phyloP scores from a whole-genome alignment of 2,329 filamentous ascomycete genomes.

The Aspergillus niger region DNA sequence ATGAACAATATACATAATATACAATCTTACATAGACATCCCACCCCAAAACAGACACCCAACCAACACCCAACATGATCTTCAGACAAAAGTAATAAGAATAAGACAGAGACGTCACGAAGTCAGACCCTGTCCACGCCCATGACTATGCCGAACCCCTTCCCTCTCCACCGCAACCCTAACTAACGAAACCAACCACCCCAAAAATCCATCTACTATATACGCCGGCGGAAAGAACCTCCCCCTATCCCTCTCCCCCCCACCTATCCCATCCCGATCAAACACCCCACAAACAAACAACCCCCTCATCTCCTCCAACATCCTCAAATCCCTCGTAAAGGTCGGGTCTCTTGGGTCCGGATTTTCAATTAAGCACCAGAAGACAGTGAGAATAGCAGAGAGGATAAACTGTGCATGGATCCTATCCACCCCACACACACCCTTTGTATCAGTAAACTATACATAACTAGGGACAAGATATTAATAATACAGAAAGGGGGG shows the following conservation, averaged over 20 bases:
- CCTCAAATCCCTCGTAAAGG: neutral
- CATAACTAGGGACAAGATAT: neutral
- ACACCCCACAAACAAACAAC: neutral
- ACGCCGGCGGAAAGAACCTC: neutral
- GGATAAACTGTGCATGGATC: slow-evolving; percentile 10
- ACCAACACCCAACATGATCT: too few relatives aligned
- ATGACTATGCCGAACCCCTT: neutral
- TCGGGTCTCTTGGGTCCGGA: neutral
- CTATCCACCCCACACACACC: neutral
- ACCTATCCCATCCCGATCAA: too few relatives aligned
- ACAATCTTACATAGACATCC: too few relatives aligned
- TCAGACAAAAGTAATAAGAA: too few relatives aligned
- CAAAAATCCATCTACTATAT: neutral
- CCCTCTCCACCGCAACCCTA: neutral
- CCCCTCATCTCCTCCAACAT: slow-evolving; percentile 5
- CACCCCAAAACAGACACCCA: too few relatives aligned
- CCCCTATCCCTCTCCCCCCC: too few relatives aligned
- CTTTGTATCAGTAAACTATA: neutral
- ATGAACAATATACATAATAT: too few relatives aligned
- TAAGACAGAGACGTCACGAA: neutral
- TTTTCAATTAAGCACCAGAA: neutral
- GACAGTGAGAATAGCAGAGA: slow-evolving; percentile 7
- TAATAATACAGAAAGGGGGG: neutral
- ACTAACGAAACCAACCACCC: neutral
- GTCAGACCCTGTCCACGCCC: neutral